Evolutionary conservation across 495 filamentous ascomycete species (phyloP).

Genomic region (Clohesyomyces aquaticus): DNA sequence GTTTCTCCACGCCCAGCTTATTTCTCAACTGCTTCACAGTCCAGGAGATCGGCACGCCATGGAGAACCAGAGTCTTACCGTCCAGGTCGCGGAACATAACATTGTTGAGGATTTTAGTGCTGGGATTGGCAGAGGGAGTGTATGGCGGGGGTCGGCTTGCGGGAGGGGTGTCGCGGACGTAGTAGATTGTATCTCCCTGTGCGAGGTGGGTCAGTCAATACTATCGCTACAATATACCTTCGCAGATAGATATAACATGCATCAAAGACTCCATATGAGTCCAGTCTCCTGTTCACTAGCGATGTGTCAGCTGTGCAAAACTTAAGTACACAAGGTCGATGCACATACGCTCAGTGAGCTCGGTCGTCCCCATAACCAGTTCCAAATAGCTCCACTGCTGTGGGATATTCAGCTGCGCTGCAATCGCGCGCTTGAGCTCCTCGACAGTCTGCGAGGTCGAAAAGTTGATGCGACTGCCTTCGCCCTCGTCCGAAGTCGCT

Average conservation of each 20-base stretch:
- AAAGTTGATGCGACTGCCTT: constrained; percentile 7
- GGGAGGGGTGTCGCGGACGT: neutral
- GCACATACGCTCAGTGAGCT: constrained; percentile 1
- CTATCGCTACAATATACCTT: too few species aligned
- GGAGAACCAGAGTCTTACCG: constrained; percentile 1
- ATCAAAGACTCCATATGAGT: neutral
- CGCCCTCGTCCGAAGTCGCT: constrained; percentile 6
- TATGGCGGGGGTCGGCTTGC: neutral
- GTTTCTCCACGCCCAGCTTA: constrained; percentile 7
- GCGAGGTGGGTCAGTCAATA: neutral
- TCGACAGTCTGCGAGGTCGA: constrained; percentile 5
- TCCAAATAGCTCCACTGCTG: constrained; percentile 4
- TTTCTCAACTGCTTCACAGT: constrained; percentile 4
- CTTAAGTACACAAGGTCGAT: constrained; percentile 9
- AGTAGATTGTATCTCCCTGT: neutral
- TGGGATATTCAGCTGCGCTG: neutral
- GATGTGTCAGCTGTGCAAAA: neutral
- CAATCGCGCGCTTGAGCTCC: constrained; percentile 4
- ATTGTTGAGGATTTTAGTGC: neutral
- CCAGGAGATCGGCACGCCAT: constrained; percentile 2
- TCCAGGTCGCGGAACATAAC: constrained; percentile 8
- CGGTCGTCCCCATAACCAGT: neutral
- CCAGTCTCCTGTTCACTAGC: neutral
- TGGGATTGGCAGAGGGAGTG: neutral
- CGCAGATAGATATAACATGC: neutral